Conservation (phyloP, 164 flowering plant species). For the Tetracentron sinense region DNA sequence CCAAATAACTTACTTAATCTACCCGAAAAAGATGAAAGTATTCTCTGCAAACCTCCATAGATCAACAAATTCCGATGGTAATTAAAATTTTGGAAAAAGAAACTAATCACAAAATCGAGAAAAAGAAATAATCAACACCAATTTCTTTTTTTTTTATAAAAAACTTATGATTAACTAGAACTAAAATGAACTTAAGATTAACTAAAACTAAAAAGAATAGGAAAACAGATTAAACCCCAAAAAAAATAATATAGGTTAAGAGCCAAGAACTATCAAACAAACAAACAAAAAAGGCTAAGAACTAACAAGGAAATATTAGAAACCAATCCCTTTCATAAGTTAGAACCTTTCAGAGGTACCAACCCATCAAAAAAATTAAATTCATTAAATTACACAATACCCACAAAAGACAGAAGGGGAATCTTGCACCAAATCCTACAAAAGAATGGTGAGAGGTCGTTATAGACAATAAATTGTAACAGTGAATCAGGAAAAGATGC, state of each 20-base stretch:
- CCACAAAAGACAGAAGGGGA: conserved; percentile 13
- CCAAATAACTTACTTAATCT: conserved; percentile 38
- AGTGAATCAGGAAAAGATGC: conserved; percentile 20
- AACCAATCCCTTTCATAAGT: no score
- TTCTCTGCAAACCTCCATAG: conserved; percentile 28
- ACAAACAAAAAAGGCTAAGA: no score
- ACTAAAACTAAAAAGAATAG: background rate
- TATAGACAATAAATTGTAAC: conserved; percentile 37
- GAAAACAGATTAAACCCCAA: background rate
- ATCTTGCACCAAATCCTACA: conserved; percentile 11
- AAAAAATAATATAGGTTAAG: background rate
- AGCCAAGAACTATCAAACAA: conserved; percentile 1
- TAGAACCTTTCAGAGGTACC: conserved; percentile 1
- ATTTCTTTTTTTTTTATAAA: no score
- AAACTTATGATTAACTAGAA: no score
- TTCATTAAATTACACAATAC: conserved; percentile 12
- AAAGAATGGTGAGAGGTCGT: conserved; percentile 34
- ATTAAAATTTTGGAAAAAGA: background rate
- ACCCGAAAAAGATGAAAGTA: conserved; percentile 40
- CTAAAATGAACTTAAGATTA: background rate
- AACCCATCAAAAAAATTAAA: conserved; percentile 25
- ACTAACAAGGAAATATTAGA: no score
- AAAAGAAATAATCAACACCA: no score
- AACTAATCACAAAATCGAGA: background rate
- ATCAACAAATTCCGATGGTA: background rate